Evolutionary conservation across 768 basidiomycete genomes (phyloP).

Genomic region (Phylloporus rhodoxanthus): DNA sequence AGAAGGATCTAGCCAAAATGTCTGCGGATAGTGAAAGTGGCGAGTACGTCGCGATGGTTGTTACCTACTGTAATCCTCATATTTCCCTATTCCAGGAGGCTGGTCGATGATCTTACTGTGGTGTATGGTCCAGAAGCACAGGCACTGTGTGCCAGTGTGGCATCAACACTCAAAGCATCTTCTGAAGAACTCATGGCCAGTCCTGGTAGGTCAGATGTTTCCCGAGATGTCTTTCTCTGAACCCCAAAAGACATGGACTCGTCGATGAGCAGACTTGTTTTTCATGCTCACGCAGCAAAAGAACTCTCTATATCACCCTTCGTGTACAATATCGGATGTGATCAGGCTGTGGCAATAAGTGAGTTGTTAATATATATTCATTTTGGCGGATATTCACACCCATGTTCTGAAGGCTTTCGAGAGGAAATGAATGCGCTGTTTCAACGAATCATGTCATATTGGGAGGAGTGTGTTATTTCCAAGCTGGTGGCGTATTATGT

Average conservation of each 20-base stretch:
- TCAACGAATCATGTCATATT: slow-evolving; percentile 43
- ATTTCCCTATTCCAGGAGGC: slow-evolving; percentile 27
- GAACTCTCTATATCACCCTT: slow-evolving; percentile 43
- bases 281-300: slow-evolving; percentile 45
- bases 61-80: background rate
- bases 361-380: slow-evolving; percentile 9
- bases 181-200: slow-evolving; percentile 27
- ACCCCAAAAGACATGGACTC: slow-evolving; percentile 4
- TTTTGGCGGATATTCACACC: slow-evolving; percentile 3
- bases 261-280: slow-evolving; percentile 35
- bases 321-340: slow-evolving; percentile 40
- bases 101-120: slow-evolving; percentile 39
- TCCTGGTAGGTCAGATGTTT: slow-evolving; percentile 31
- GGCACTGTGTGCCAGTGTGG: slow-evolving; percentile 38
- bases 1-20: slow-evolving; percentile 51
- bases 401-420: slow-evolving; percentile 42
- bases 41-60: slow-evolving; percentile 33
- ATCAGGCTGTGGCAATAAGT: slow-evolving; percentile 34
- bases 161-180: slow-evolving; percentile 36
- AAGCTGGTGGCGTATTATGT: slow-evolving; percentile 18
- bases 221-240: slow-evolving; percentile 1
- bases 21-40: slow-evolving; percentile 37
- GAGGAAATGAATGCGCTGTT: slow-evolving; percentile 37
- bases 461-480: slow-evolving; percentile 45
- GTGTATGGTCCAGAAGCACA: slow-evolving; percentile 50